A percentile compares a stretch with the other conserved stretches of the same genome.
These are phyloP conservation scores for Zygoascus tannicola DNA, from an alignment of 805 yeast species.

Conservation along the genomic window DNA sequence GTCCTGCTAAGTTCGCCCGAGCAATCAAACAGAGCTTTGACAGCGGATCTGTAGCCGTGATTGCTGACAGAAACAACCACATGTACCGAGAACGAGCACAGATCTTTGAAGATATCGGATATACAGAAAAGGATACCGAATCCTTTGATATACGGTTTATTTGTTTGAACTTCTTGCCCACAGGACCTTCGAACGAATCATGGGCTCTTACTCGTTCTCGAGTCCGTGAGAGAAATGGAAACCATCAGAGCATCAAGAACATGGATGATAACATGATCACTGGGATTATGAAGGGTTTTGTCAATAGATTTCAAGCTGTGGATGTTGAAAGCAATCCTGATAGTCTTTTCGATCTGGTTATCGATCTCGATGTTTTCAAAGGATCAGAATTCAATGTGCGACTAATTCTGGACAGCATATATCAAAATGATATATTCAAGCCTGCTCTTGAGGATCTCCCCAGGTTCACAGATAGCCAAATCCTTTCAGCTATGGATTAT, in stretches of 20 bases:
- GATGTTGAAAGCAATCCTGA: constrained; percentile 47
- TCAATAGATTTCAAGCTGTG: constrained; percentile 58
- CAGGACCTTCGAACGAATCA: constrained; percentile 19
- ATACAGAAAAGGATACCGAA: constrained; percentile 35
- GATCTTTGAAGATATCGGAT: constrained; percentile 44
- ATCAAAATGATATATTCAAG: constrained; percentile 39
- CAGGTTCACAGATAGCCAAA: constrained; percentile 34
- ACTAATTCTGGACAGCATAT: constrained; percentile 33
- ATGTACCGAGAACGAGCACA: constrained; percentile 58
- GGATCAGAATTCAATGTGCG: constrained; percentile 45
- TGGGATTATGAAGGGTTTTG: constrained; percentile 65
- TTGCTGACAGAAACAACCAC: constrained; percentile 82
- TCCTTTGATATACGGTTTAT: constrained; percentile 46
- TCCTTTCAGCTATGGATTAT: constrained; percentile 38
- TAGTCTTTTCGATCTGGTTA: constrained; percentile 50
- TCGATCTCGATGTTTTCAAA: constrained; percentile 44
- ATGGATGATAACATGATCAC: constrained; percentile 43
- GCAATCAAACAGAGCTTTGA: constrained; percentile 16
- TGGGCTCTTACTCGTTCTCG: constrained; percentile 44
- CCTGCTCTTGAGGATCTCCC: constrained; percentile 5
- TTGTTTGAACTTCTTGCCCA: constrained; percentile 57
- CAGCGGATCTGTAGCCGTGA: constrained; percentile 35
- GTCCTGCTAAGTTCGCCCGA: neutral
- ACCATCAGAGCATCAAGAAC: constrained; percentile 72
- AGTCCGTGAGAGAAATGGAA: constrained; percentile 65